Evolutionary conservation across 306 rosid genomes (phyloP), one percentile per base, ranked within the genome.

Genomic region (Quercus berberidifolia): DNA sequence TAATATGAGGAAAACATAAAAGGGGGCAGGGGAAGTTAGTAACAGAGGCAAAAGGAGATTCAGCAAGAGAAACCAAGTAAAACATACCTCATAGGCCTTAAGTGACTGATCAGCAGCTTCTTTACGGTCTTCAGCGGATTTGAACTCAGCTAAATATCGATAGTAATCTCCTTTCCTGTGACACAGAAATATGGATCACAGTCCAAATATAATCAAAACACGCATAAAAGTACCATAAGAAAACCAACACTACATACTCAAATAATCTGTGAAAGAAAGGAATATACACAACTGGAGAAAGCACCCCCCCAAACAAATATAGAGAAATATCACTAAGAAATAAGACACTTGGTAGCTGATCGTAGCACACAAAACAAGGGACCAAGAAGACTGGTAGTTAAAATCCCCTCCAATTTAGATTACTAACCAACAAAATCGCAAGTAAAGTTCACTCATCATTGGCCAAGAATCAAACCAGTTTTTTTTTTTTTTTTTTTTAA

Each of bases 91-190:
- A 23, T 83, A 86, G 46, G 89, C 85, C 73, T 80, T 83, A 11
- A 83, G 82, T 49, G 89, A 77, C 49, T 83, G 89, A 70, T 86
- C 89, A 9, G 83, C 88, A 46, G 84, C 88, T 74, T 87, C 86
- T 76, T 79, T 78, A 30, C 83, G 87, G 49, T 76, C 86, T 49
- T 75, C 79, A 14, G 73, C 83, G 10, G 71, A 69, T 82, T 84
- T 84, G 46, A 86, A 80, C 82, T 87, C 90, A 2, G 90, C 88
- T 35, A 87, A 74, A 78, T 87, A 84, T 23, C 86, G 90, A 46
- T 82, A 82, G 74, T 82, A 87, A 63, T 87, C 88, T 82, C 90
- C 90, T 84, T 86, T 86, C 87, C 87, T 86, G 55, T 19, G 56
- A 56, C 69, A 74, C 23, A n/a, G 52, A 68, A 35, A 25, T 35